Conservation (phyloP, 164 flowering plant genomes). For the Nymphaea thermarum region DNA sequence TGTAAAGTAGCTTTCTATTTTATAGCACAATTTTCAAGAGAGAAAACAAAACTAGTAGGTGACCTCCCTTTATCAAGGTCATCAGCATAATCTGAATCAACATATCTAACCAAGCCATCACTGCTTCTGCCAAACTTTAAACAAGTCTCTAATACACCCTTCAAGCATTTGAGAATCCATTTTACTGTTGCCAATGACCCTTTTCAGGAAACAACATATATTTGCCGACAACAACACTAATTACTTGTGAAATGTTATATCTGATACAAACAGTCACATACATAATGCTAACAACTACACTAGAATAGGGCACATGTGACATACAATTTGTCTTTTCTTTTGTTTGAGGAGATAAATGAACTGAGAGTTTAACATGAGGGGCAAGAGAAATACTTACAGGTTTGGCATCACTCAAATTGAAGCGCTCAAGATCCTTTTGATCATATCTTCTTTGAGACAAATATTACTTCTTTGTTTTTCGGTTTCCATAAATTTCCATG, state of each 20-base stretch:
- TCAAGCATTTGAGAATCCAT: neutral
- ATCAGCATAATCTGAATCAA: too few species aligned
- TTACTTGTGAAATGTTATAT: neutral
- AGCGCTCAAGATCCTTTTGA: neutral
- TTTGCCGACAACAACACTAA: conserved; percentile 4
- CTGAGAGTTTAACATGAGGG: conserved; percentile 1
- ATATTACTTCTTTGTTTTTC: neutral
- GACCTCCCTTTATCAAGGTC: too few species aligned
- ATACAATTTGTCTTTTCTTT: neutral
- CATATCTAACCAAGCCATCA: too few species aligned
- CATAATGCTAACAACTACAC: conserved; percentile 5
- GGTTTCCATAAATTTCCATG: neutral
- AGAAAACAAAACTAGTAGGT: too few species aligned
- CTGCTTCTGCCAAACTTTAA: neutral
- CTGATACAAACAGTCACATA: conserved; percentile 2
- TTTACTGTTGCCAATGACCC: conserved; percentile 3
- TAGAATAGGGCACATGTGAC: conserved; percentile 5
- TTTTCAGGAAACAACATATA: conserved; percentile 1
- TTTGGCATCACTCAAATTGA: conserved; percentile 1
- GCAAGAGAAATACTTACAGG: neutral
- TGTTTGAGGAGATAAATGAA: neutral
- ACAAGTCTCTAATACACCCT: neutral
- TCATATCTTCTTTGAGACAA: neutral
- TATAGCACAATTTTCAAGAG: too few species aligned
- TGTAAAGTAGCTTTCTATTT: too few species aligned